Percentiles rank a stretch among this genome's conserved stretches.
These are phyloP conservation scores for Thermothielavioides terrestris DNA, from an alignment of 495 filamentous ascomycete genomes.

Conservation along the genomic window DNA sequence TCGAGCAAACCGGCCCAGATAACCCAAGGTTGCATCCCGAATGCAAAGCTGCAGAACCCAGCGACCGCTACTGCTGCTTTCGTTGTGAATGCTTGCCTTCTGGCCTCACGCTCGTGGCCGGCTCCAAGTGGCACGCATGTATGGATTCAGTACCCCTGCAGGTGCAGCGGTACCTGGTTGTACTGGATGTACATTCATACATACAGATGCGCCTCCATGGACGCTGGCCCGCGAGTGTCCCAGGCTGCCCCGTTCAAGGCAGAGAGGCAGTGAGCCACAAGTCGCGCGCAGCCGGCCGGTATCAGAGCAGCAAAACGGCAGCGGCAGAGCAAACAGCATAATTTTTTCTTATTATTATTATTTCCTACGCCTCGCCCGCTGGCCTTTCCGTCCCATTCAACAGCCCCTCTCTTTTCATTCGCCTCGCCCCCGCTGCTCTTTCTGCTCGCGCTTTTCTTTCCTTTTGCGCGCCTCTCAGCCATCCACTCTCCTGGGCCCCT, in stretches of 20 bases:
- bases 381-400: constrained; percentile 4
- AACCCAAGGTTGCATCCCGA: constrained; percentile 11
- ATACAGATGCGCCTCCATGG: not conserved
- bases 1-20: constrained; percentile 5
- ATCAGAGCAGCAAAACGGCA: constrained; percentile 8
- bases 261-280: too few relatives aligned
- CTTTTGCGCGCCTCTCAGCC: constrained; percentile 6
- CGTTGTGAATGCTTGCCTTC: constrained; percentile 4
- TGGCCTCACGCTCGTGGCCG: not conserved
- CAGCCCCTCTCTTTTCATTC: not conserved
- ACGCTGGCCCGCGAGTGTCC: constrained; percentile 1
- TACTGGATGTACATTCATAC: constrained; percentile 19
- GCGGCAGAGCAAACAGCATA: constrained; percentile 11
- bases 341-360: too few relatives aligned
- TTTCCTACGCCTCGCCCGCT: not conserved
- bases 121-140: constrained; percentile 12
- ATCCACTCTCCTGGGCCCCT: not conserved
- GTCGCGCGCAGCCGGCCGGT: too few relatives aligned
- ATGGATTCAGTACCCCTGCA: constrained; percentile 29
- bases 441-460: constrained; percentile 1
- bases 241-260: too few relatives aligned
- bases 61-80: not conserved
- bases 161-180: constrained; percentile 22
- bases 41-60: constrained; percentile 12
- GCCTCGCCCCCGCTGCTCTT: constrained; percentile 10